Conservation (phyloP, 352 stramenopile genomes). For the Globisporangium nagaii region DNA sequence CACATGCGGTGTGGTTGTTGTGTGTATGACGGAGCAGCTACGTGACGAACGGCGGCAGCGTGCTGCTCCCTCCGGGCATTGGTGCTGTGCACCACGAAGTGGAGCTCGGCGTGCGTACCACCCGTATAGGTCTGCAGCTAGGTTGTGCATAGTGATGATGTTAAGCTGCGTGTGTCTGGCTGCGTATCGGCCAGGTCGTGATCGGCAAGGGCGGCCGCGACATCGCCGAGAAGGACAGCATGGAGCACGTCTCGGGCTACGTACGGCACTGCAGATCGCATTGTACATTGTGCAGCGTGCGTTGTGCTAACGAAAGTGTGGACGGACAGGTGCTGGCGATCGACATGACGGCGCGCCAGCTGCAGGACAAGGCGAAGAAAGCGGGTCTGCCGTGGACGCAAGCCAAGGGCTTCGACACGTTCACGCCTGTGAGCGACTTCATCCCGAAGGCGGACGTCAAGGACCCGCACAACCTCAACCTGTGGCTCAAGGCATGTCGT, state of each 20-base stretch:
- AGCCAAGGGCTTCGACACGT: constrained; percentile 76
- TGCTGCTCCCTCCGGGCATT: constrained; percentile 62
- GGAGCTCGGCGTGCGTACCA: constrained; percentile 53
- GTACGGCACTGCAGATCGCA: constrained; percentile 14
- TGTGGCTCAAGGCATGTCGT: constrained; percentile 64
- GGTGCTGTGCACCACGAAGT: constrained; percentile 83
- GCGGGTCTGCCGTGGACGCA: constrained; percentile 67
- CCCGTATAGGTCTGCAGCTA: background rate
- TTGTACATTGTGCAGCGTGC: background rate
- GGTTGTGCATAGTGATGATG: no score
- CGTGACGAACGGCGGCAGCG: constrained; percentile 44
- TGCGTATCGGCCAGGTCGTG: constrained; percentile 40
- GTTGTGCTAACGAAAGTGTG: no score
- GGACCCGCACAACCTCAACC: constrained; percentile 56
- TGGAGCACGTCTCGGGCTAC: constrained; percentile 68
- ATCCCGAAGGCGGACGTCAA: constrained; percentile 61
- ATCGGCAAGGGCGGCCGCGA: constrained; percentile 63
- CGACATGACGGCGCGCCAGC: constrained; percentile 76
- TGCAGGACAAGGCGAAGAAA: constrained; percentile 77
- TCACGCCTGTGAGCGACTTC: constrained; percentile 78
- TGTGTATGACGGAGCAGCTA: constrained; percentile 28
- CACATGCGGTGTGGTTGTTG: no score
- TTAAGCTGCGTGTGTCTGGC: background rate
- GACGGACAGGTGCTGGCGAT: constrained; percentile 48
- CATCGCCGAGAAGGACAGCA: constrained; percentile 52